Base-by-base conservation (phyloP, 192 early-diverging fungal genomes). In the Rhizoclosmatium sp. region DNA sequence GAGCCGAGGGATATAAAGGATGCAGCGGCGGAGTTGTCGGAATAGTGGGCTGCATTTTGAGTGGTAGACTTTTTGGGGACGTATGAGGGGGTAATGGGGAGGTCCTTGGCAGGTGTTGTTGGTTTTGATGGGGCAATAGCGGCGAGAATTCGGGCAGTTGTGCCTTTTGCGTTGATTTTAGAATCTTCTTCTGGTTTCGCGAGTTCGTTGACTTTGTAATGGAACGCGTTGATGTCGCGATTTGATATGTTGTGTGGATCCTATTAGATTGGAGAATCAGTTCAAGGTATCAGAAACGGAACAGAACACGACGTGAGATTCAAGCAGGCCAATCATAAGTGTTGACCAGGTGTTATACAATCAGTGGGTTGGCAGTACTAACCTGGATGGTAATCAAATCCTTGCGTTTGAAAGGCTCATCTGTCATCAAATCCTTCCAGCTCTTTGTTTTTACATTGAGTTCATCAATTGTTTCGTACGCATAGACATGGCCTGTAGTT, bases 1-100 rank as follows among this genome's bases (percentile, higher is more conserved):
- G 95, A 85, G 0, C 94, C 89, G 0, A 95, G 96, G 0, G 96
- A 98, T 2, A 96, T 99, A 51, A 99, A 91, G 2, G 95, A 92
- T 1, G 90, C 90, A 21, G 96, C 90, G 0, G 92, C 90, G 4
- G 83, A 76, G 40, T 95, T 96, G 61, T 91, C 93, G 0, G 95
- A 93, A 82, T 92, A 98, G 73, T 91, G 88, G 9, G 96, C 94
- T 1, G 93, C 93, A 78, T 97, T 95, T 41, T 93, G 93, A 4
- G 86, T 71, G 7, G n/a, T 69, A 45, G 89, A 87, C 69, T 89
- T 69, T 45, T 77, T 81, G 45, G 45, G 40, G 21, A 87, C 86
- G 71, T 75, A 89, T 2, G 86, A 81, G 14, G 85, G 85, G 21
- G 88, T 87, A 7, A 89, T 45, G 5, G 67, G 40, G 2, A 65